phyloP scores from a whole-genome alignment of 768 basidiomycete species.

The Rhizopogon vinicolor region DNA sequence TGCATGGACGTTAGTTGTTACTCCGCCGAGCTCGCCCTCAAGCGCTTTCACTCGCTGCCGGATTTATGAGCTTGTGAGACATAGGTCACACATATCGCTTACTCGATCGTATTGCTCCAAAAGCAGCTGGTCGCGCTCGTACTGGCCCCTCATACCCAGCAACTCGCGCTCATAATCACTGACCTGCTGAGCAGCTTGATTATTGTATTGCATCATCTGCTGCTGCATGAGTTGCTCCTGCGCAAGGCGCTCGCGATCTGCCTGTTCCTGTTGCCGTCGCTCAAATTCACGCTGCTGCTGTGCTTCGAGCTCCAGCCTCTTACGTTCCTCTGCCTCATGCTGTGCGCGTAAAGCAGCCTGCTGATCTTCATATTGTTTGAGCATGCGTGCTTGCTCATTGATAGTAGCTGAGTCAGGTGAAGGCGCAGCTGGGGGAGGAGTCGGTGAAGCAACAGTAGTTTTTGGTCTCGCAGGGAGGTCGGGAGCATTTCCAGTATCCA shows the following conservation, averaged over 20 bases:
- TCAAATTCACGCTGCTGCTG: slow-evolving; percentile 88
- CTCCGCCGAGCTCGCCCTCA: slow-evolving; percentile 80
- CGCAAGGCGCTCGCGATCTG: slow-evolving; percentile 80
- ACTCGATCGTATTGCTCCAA: slow-evolving; percentile 97
- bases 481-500: slow-evolving; percentile 78
- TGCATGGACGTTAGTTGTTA: slow-evolving; percentile 71
- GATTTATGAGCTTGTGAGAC: slow-evolving; percentile 5
- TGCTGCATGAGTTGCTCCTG: slow-evolving; percentile 86
- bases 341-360: slow-evolving; percentile 82
- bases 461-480: slow-evolving; percentile 83
- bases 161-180: slow-evolving; percentile 87
- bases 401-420: slow-evolving; percentile 67
- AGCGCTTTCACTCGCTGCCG: slow-evolving; percentile 89
- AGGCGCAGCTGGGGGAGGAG: slow-evolving; percentile 72
- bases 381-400: slow-evolving; percentile 87
- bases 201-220: slow-evolving; percentile 78
- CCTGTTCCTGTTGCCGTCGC: slow-evolving; percentile 80
- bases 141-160: slow-evolving; percentile 92
- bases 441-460: slow-evolving; percentile 44
- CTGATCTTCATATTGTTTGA: slow-evolving; percentile 95
- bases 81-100: slow-evolving; percentile 7
- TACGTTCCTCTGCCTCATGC: slow-evolving; percentile 78
- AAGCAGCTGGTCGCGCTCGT: slow-evolving; percentile 96
- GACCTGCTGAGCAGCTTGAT: slow-evolving; percentile 69
- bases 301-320: slow-evolving; percentile 70